A percentile compares a stretch with the other conserved stretches of the same genome.
phyloP scores from a whole-genome alignment of 192 early-diverging fungal species.

The Spizellomyces sp. region DNA sequence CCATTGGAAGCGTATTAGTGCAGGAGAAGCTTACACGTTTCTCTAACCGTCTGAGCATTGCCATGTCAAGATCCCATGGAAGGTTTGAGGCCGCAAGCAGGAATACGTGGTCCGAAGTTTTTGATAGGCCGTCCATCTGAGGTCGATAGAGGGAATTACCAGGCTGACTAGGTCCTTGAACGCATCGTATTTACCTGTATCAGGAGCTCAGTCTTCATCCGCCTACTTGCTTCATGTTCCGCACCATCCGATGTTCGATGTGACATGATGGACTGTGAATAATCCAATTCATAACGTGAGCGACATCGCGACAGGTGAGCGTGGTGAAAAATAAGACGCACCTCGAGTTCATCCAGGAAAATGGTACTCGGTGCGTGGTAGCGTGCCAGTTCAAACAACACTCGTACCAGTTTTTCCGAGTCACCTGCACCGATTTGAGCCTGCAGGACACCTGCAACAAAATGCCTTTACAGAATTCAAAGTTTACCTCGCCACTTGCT shows the following conservation, averaged over 20 bases:
- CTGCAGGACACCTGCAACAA: not conserved
- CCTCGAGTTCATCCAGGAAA: conserved; percentile 62
- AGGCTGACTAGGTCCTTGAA: not conserved
- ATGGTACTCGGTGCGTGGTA: conserved; percentile 60
- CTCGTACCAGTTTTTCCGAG: conserved; percentile 57
- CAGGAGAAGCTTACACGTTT: conserved; percentile 40
- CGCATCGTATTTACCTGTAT: conserved; percentile 39
- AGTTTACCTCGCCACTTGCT: conserved; percentile 53
- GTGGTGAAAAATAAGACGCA: not conserved
- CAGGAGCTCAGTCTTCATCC: conserved; percentile 67
- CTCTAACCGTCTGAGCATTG: conserved; percentile 58
- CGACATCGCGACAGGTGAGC: not conserved
- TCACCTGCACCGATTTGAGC: conserved; percentile 20
- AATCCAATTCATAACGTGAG: not conserved
- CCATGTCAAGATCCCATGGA: conserved; percentile 62
- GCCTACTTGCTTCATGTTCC: conserved; percentile 57
- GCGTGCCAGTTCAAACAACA: conserved; percentile 59
- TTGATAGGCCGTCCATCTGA: conserved; percentile 56
- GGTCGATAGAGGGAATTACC: not conserved
- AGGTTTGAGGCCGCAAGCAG: conserved; percentile 57
- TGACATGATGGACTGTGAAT: conserved; percentile 51
- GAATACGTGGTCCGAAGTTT: conserved; percentile 50
- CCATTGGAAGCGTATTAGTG: not conserved
- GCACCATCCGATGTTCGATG: conserved; percentile 50
- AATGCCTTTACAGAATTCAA: not conserved